Evolutionary conservation across 1,284 basidiomycete species (phyloP), one percentile per base, ranked within the genome.

Genomic region (Xerocomus nothofagi): DNA sequence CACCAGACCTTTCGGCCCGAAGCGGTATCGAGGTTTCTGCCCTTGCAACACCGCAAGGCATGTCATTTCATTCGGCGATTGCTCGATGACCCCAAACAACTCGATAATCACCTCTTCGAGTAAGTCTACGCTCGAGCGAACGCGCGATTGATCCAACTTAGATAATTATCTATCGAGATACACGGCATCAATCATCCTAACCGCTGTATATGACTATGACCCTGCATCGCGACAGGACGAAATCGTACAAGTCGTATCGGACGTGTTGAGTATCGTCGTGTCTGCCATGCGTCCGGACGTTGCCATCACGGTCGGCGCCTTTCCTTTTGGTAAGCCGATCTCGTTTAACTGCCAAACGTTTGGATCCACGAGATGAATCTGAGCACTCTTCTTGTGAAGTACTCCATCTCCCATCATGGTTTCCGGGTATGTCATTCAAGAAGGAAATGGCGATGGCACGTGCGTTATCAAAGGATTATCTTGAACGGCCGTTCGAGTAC

Each of bases 341-440:
- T 3, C 6, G 2, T 26, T 20, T 4, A n/a, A 4, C 6, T 17
- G 14, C 15, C 23, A 9, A 8, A 26, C 27, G 11, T 24, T 32
- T 10, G 18, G 15, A n/a, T 23, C 20, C n/a, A 20, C 6, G 6
- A 37, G 8, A 39, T 20, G 9, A 18, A 46, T 15, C 2, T 15
- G n/a, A n/a, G n/a, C n/a, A n/a, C n/a, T n/a, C n/a, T 14, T 2
- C 20, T 1, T 2, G 15, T 21, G 5, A 3, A 53, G 43, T 53
- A 15, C 39, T 26, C 14, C 12, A 17, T 37, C 57, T 58, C 23
- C 57, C 60, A 1, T 39, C 44, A 6, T 59, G 58, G 60, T 21
- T 59, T 9, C 58, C 60, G 4, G 60, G 57, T 1, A 49, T 62
- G 49, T 40, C 43, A 2, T 49, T 62, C 36, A 59, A 57, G 14